Conservation (phyloP, 2,329 filamentous ascomycete species). For the Conoideocrella luteorostrata region DNA sequence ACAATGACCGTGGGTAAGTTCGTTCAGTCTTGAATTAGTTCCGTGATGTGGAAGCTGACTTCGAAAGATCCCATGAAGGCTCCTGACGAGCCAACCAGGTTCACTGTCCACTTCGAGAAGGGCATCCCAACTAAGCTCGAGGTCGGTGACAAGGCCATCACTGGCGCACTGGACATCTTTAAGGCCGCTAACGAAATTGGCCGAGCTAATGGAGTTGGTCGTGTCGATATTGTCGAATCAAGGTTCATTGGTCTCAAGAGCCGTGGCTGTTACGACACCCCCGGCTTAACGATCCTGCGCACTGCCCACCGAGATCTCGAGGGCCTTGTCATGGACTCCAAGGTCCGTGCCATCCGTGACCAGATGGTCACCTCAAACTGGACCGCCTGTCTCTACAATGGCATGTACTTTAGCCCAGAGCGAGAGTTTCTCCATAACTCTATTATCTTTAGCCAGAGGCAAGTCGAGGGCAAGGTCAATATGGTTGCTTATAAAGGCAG, state of each 20-base stretch:
- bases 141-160: not conserved
- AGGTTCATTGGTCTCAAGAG: not conserved
- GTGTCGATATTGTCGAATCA: conserved; percentile 3
- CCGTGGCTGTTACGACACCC: conserved; percentile 5
- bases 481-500: conserved; percentile 24
- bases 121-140: conserved; percentile 2
- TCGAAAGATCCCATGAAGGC: conserved; percentile 1
- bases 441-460: not conserved
- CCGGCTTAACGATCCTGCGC: conserved; percentile 4
- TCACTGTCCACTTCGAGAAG: conserved; percentile 3
- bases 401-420: conserved; percentile 5
- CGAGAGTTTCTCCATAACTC: not conserved
- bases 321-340: conserved; percentile 4
- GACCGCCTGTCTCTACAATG: conserved; percentile 6
- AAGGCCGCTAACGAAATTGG: not conserved
- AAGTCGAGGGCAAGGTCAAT: conserved; percentile 29
- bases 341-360: conserved; percentile 4
- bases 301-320: conserved; percentile 4
- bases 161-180: conserved; percentile 1
- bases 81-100: not conserved
- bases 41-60: not conserved
- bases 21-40: not conserved
- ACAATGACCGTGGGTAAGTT: conserved; percentile 4
- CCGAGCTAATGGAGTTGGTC: conserved; percentile 2
- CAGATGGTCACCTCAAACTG: conserved; percentile 2